Evolutionary conservation across 768 basidiomycete genomes (phyloP).

Genomic region (Calocybe cyanea): DNA sequence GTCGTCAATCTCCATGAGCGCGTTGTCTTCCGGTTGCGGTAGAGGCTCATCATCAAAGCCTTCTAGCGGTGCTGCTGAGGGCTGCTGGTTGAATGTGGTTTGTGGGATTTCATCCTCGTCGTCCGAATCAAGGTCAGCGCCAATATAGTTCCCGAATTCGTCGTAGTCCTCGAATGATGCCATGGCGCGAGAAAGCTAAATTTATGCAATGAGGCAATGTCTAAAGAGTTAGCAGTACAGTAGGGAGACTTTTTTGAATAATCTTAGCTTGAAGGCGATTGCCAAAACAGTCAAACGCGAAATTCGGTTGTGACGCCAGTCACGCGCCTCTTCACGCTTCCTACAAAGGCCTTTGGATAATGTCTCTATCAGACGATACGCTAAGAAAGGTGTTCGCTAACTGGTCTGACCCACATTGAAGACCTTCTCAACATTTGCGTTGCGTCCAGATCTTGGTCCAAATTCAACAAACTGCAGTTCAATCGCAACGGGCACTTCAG

Average conservation of each 20-base stretch:
- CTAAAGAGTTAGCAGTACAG: no score
- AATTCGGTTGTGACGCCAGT: constrained; percentile 33
- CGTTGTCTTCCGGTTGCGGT: constrained; percentile 50
- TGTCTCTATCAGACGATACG: constrained; percentile 26
- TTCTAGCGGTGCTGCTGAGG: constrained; percentile 58
- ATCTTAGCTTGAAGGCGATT: no score
- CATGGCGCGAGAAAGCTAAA: constrained; percentile 22
- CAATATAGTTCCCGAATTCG: constrained; percentile 98
- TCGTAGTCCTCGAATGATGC: constrained; percentile 79
- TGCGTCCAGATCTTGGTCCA: constrained; percentile 76
- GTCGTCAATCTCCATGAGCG: constrained; percentile 78
- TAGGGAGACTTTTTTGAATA: no score
- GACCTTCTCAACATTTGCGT: constrained; percentile 18
- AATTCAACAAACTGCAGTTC: constrained; percentile 87
- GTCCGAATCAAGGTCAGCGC: constrained; percentile 90
- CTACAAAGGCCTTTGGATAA: not conserved
- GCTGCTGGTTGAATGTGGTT: constrained; percentile 39
- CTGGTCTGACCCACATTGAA: constrained; percentile 8
- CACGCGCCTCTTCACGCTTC: constrained; percentile 6
- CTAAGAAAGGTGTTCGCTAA: constrained; percentile 54
- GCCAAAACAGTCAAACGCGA: no score
- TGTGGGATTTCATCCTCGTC: constrained; percentile 62
- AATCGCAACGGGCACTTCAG: constrained; percentile 77
- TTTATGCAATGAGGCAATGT: constrained; percentile 1
- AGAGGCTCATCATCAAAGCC: constrained; percentile 76